These are phyloP conservation scores for Perilla frutescens DNA, from an alignment of 257 asterid genomes.

Conservation along the genomic window DNA sequence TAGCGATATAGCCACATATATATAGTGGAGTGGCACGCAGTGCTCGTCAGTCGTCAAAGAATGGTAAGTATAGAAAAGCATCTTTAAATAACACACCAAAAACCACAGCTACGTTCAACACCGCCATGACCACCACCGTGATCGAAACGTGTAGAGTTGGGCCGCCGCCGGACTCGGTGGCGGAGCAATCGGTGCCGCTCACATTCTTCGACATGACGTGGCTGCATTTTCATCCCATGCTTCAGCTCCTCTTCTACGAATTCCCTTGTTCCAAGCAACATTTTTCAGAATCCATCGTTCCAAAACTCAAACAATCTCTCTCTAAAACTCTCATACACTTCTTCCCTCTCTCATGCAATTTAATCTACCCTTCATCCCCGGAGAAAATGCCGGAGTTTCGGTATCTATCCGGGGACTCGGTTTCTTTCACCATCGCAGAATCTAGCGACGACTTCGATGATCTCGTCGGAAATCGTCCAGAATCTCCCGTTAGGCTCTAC, in stretches of 20 bases:
- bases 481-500: constrained; percentile 47
- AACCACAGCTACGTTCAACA: neutral
- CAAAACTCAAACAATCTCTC: constrained; percentile 53
- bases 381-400: constrained; percentile 40
- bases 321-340: constrained; percentile 53
- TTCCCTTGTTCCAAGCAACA: constrained; percentile 16
- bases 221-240: constrained; percentile 46
- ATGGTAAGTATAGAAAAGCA: neutral
- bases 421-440: constrained; percentile 39
- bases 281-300: constrained; percentile 45
- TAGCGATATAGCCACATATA: neutral
- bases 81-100: neutral
- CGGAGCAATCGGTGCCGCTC: constrained; percentile 48
- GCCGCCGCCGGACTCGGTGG: constrained; percentile 32
- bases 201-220: constrained; percentile 50
- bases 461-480: constrained; percentile 40
- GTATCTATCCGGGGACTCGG: constrained; percentile 47
- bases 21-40: neutral
- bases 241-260: constrained; percentile 50
- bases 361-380: constrained; percentile 34
- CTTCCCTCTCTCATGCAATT: constrained; percentile 50
- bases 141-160: constrained; percentile 30
- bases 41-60: neutral
- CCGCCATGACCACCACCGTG: constrained; percentile 12
- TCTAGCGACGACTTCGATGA: constrained; percentile 36